Conservation (phyloP, 495 filamentous ascomycete species). For the Podospora didyma region DNA sequence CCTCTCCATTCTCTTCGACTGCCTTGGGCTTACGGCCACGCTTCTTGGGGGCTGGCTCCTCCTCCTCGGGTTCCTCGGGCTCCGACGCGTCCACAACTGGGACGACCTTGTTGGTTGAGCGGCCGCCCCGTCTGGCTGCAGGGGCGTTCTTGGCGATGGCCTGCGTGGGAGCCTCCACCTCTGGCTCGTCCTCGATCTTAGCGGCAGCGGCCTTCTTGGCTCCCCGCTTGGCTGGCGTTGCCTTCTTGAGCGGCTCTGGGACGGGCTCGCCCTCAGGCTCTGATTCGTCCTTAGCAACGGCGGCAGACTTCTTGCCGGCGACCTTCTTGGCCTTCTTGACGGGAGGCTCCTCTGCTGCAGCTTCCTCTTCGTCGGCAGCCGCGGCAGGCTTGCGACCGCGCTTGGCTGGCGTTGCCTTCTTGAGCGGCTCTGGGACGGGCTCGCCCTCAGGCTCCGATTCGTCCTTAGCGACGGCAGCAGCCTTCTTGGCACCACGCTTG, state of each 20-base stretch:
- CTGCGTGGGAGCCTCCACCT: conserved; percentile 5
- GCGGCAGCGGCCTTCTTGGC: conserved; percentile 6
- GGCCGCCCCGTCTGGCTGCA: background rate
- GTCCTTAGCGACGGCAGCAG: conserved; percentile 14
- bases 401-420: conserved; percentile 23
- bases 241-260: background rate
- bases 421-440: conserved; percentile 23
- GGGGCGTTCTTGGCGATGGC: background rate
- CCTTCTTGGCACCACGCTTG: conserved; percentile 17
- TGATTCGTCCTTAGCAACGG: conserved; percentile 18
- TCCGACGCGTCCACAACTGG: conserved; percentile 11
- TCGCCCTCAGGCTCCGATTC: conserved; percentile 28
- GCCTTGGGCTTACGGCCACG: conserved; percentile 22
- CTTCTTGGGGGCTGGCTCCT: conserved; percentile 23
- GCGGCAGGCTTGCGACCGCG: too few relatives aligned
- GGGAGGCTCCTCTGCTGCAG: too few relatives aligned
- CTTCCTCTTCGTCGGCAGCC: too few relatives aligned
- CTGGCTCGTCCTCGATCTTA: conserved; percentile 17
- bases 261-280: conserved; percentile 5
- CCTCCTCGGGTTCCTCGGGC: conserved; percentile 13
- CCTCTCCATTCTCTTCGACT: conserved; percentile 14
- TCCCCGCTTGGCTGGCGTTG: background rate
- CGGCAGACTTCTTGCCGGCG: conserved; percentile 26
- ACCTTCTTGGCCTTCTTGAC: too few relatives aligned
- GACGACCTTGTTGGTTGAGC: conserved; percentile 14